Base-by-base conservation (phyloP, 2,329 filamentous ascomycete species). In the Dendryphion nanum region DNA sequence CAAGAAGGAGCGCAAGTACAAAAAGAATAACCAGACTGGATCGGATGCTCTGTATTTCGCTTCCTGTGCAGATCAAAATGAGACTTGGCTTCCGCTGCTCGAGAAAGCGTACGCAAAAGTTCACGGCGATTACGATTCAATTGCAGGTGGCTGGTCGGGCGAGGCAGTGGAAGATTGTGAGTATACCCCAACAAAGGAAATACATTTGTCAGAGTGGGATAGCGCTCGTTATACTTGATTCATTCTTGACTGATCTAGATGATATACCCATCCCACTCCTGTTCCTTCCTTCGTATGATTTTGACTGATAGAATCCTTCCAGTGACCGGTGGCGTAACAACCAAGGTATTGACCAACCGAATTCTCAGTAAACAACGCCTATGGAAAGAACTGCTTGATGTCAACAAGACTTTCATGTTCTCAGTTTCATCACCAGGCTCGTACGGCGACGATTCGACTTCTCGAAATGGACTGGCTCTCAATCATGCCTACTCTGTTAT, bases 91-190 rank as follows among this genome's bases (percentile, higher is more conserved):
- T 2, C 85, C 87, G 0, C 67, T 91, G 14, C 69, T 90, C 2
- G 86, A 91, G 57, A 91, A 91, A 61, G 86, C 87, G 0, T 91
- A 86, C 57, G 87, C 87, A 13, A 93, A 93, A 63, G 85, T 85
- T 0, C 86, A 93, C 51, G 86, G 86, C 3, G 86, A 93, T 54
- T 94, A 85, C 48, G 76, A 76, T 18, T 76, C 83, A 1, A 86
- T 94, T 30, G 75, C 83, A 24, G 85, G 86, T 4, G 86, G 86
- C 0, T 85, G 79, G 59, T 79, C 79, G 18, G 83, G 75, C 57
- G 75, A 65, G 44, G 66, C 53, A 4, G 71, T 80, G 14, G 78
- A 81, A 50, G 77, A 81, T 48, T 53, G n/a, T n/a, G n/a, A n/a
- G n/a, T n/a, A n/a, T n/a, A n/a, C n/a, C n/a, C n/a, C n/a, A n/a